Base-by-base conservation (phyloP, 495 filamentous ascomycete genomes). In the Penicillium odoratum region DNA sequence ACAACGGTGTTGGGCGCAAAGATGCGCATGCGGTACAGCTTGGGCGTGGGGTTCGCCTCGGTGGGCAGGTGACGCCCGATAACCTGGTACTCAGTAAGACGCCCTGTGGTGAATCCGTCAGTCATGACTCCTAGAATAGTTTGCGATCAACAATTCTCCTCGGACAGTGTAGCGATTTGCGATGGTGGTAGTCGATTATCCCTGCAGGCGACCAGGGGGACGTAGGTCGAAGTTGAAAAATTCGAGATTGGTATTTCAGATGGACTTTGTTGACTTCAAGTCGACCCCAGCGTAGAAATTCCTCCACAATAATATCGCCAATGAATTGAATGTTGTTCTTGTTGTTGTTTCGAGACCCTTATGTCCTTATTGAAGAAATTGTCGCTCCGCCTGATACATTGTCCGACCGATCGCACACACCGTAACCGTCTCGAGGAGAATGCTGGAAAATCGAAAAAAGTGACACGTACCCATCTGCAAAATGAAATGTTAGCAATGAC, bases 1-100 rank as follows among this genome's bases (percentile, higher is more conserved):
- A 98, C 92, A 63, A 98, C 93, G 67, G 86, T 83, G 81, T 98
- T 98, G 62, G 92, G 91, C 58, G 94, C 94, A 73, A 98, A 98
- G 79, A 98, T 96, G 78, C 93, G 91, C 95, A 98, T 98, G 77
- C 94, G 92, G 87, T 98, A 98, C 75, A 98, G 88, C 84, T 93
- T 94, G 65, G 94, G 94, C 62, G 89, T 91, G 66, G 92, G 89
- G 81, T 95, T 94, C 67, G 89, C 83, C 81, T 98, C 95, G 69
- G 88, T 89, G 75, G 94, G 94, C 88, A 98, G 80, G 79, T 97
- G 93, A 81, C 95, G 95, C 82, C 94, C 94, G 70, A 98, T 97
- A 80, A 98, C 94, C 85, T 97, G 95, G 85, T 97, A 98, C 85
- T 98, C 94, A 73, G 87, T 90, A 80, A 98, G 93, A 85, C 95